These are phyloP conservation scores for Erythrobasidium hasegawianum DNA, from an alignment of 1,284 basidiomycete species.

Conservation along the genomic window DNA sequence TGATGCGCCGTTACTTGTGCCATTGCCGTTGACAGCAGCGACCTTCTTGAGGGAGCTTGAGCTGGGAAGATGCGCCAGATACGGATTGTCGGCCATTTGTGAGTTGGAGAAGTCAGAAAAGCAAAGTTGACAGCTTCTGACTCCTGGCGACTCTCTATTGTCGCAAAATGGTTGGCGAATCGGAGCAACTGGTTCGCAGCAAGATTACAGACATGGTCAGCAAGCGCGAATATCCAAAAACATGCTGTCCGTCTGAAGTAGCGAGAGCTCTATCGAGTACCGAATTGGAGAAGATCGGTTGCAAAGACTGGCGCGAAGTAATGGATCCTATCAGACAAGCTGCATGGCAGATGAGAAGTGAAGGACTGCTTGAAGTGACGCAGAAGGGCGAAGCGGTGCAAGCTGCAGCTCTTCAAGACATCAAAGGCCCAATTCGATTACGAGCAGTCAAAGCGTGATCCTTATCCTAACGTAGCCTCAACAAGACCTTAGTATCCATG, in stretches of 20 bases:
- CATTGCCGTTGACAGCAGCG: no score
- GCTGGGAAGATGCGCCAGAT: constrained; percentile 51
- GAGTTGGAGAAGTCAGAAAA: not conserved
- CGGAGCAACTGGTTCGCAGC: not conserved
- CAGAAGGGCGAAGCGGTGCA: constrained; percentile 28
- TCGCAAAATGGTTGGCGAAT: not conserved
- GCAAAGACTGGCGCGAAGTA: constrained; percentile 20
- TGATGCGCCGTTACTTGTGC: constrained; percentile 33
- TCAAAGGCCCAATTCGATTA: constrained; percentile 24
- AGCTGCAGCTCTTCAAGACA: constrained; percentile 3
- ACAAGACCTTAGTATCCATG: no score
- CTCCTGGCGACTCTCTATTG: not conserved
- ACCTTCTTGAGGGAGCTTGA: no score
- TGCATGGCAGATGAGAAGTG: constrained; percentile 7
- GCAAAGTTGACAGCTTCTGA: not conserved
- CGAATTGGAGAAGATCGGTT: constrained; percentile 6
- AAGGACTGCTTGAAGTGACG: constrained; percentile 10
- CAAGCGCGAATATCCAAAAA: constrained; percentile 29
- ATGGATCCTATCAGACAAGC: constrained; percentile 18
- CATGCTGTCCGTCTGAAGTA: constrained; percentile 31
- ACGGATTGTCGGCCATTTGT: constrained; percentile 53
- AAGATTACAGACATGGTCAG: constrained; percentile 13
- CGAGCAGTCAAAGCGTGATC: not conserved
- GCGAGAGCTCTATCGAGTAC: constrained; percentile 17
- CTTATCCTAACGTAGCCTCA: no score